Evolutionary conservation across 306 rosid species (phyloP), one percentile per base, ranked within the genome.

Genomic region (Acacia melanoxylon): DNA sequence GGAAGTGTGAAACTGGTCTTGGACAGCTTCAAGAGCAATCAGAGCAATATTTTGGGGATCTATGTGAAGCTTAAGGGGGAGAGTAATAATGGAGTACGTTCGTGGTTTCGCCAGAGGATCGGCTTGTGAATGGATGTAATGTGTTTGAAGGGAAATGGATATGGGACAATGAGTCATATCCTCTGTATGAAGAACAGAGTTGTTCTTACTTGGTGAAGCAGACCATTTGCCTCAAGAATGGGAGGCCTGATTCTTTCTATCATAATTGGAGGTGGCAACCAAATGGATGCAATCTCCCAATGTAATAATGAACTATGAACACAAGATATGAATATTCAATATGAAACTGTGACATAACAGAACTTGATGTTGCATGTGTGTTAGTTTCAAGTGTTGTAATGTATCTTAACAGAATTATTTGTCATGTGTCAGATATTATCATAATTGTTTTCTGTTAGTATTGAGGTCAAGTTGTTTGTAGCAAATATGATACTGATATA

Each of bases 201-300:
- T 95, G 97, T 70, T 91, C 98, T 40, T 92, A 85, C 78, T 85
- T 95, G 92, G 99, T 93, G 1, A 93, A 95, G 78, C 98, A 95
- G 63, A 92, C 90, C 31, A 95, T 97, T 75, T 93, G 99, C 84
- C 83, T 82, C 61, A 89, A 82, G 83, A 95, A 95, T 91, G 99
- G 97, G 3, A 93, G 98, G 74, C 91, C 88, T 63, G 98, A 95
- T 89, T 93, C 92, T 78, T 85, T 85, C 78, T 93, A 95, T 40
- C 91, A 84, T 88, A 91, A 93, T 56, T 95, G 98, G 99, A 92
- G 86, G 85, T 93, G 99, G 99, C 96, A 92, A 63, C 99, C 98
- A 68, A 66, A 73, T 70, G 89, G 84, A 79, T 93, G 97, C 88
- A 88, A 87, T 20, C 92, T 95, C 22, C 99, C 98, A 63, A 93